Base-by-base conservation (phyloP, 2,329 filamentous ascomycete species). In the Stachybotrys elegans region DNA sequence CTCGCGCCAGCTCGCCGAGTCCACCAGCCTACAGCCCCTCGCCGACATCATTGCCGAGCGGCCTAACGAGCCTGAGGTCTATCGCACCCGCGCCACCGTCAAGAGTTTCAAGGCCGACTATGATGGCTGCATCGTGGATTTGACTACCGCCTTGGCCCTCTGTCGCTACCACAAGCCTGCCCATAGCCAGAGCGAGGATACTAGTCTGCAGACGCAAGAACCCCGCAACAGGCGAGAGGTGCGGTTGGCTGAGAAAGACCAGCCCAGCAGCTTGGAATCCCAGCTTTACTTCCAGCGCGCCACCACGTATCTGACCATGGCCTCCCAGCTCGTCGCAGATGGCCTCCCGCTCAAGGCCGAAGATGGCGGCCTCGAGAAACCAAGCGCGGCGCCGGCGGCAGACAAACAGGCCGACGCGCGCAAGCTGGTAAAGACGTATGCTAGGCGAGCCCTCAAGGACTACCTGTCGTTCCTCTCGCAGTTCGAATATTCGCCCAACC, bases 251-350 rank as follows among this genome's bases (percentile, higher is more conserved):
- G 61, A 75, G 42, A 63, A 64, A 17, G 60, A 68, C 48, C 86
- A 91, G 51, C 88, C 88, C 13, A 84, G 75, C 53, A 88, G 87
- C 58, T 69, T 91, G 50, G 84, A 88, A 58, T 73, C 77, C 39
- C 88, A 93, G 57, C 63, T 93, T 5, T 64, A 88, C 5, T 92
- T 93, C 60, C 84, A 91, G 52, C 78, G 88, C 37, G 88, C 81
- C 1, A 78, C 79, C 5, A 81, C 82, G 5, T 86, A 91, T 59
- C 69, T 94, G 27, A 79, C 78, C 4, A 72, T 89, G 55, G 86
- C 88, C 12, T 88, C 80, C 55, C 17, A 45, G 4, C 17, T 21
- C 32, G 6, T 20, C 40, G 13, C 13, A 34, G 43, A 19, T 19
- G 21, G 21, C n/a, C 13, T 23, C 4, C 21, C 22, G 11, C 13